phyloP scores from a whole-genome alignment of 2,329 filamentous ascomycete genomes.

The Scedosporium minutisporum region DNA sequence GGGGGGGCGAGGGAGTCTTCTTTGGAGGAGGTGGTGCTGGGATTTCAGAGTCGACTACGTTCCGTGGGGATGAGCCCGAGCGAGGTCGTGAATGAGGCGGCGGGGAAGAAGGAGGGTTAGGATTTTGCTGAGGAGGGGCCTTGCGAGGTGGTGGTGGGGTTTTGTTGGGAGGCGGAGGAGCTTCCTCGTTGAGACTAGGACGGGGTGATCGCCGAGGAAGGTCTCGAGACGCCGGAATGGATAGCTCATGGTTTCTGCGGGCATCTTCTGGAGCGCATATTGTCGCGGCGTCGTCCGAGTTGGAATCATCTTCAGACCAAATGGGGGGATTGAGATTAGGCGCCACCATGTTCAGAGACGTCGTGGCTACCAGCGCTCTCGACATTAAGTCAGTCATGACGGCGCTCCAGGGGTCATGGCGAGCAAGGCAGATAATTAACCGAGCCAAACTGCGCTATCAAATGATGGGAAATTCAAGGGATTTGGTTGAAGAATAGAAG shows the following conservation, averaged over 20 bases:
- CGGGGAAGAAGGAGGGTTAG: background rate
- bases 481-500: too few relatives aligned
- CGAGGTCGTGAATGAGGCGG: background rate
- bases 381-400: background rate
- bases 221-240: background rate
- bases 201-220: background rate
- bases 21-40: background rate
- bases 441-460: background rate
- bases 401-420: background rate
- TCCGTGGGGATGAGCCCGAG: background rate
- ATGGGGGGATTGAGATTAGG: background rate
- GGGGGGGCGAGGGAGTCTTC: background rate
- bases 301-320: background rate
- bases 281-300: background rate
- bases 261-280: constrained; percentile 2
- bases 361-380: background rate
- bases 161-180: background rate
- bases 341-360: background rate
- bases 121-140: background rate
- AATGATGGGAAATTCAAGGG: background rate
- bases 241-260: background rate
- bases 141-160: background rate
- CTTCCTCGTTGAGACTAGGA: background rate
- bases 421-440: background rate
- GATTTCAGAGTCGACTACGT: background rate